A percentile compares a stretch with the other conserved stretches of the same genome.
Evolutionary conservation across 768 basidiomycete species (phyloP).

Genomic region (Pseudohyphozyma bogoriensis): DNA sequence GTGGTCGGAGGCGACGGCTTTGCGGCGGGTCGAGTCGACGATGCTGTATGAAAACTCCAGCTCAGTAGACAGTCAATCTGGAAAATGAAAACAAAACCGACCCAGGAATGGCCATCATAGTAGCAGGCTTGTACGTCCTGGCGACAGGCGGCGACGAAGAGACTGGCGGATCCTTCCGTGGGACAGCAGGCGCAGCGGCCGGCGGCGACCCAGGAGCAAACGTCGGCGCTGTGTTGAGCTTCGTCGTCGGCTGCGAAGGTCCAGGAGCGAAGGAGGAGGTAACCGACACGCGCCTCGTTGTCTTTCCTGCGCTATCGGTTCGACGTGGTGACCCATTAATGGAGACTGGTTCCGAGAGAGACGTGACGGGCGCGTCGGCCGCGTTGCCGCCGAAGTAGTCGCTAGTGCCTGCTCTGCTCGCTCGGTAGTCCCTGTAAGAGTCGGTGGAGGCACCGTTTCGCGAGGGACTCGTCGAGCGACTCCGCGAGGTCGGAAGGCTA

Average conservation of each 20-base stretch:
- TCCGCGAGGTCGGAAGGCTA: neutral
- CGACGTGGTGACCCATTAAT: neutral
- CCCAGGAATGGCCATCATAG: slow-evolving; percentile 4
- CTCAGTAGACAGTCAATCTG: too few relatives aligned
- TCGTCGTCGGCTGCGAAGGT: slow-evolving; percentile 61
- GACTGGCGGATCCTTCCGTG: slow-evolving; percentile 44
- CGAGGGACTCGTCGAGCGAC: neutral
- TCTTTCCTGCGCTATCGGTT: neutral
- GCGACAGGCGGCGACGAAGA: slow-evolving; percentile 65
- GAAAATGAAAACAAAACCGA: too few relatives aligned
- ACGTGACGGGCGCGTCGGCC: neutral
- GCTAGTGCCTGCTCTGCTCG: neutral
- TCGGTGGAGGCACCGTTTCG: neutral
- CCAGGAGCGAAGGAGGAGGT: slow-evolving; percentile 53
- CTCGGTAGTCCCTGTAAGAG: neutral
- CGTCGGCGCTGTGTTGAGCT: slow-evolving; percentile 77
- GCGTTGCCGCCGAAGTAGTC: neutral
- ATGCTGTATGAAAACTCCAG: too few relatives aligned
- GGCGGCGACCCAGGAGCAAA: slow-evolving; percentile 73
- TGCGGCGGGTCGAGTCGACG: neutral
- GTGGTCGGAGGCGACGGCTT: slow-evolving; percentile 51
- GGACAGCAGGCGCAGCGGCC: slow-evolving; percentile 50
- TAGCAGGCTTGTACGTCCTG: slow-evolving; percentile 43
- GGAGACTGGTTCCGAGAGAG: neutral
- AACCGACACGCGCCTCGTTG: neutral